These are phyloP conservation scores for Tylopilus sp. DNA, from an alignment of 768 basidiomycete species.

Conservation along the genomic window DNA sequence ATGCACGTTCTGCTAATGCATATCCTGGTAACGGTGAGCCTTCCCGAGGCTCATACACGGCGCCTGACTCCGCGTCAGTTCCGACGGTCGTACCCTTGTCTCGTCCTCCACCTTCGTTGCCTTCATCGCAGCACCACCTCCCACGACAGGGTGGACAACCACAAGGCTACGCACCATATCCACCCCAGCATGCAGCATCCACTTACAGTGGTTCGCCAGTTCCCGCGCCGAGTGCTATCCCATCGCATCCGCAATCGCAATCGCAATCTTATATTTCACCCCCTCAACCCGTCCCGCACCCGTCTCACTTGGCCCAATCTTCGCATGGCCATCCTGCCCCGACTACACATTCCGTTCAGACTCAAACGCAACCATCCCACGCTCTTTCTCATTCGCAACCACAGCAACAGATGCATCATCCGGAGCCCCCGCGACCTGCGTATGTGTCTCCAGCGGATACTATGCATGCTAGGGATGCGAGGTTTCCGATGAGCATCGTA, in stretches of 20 bases:
- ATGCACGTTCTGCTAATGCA: conserved; percentile 19
- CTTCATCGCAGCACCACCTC: conserved; percentile 18
- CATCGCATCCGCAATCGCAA: conserved; percentile 17
- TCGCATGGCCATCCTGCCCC: conserved; percentile 21
- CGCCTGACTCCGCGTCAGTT: conserved; percentile 14
- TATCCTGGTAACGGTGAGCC: conserved; percentile 15
- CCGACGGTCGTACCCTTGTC: conserved; percentile 17
- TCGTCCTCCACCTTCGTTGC: conserved; percentile 8
- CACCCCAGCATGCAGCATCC: conserved; percentile 10
- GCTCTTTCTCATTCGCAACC: conserved; percentile 24
- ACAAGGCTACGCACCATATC: conserved; percentile 17
- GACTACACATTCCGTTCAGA: conserved; percentile 10
- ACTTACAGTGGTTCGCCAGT: conserved; percentile 15
- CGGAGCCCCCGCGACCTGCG: conserved; percentile 21
- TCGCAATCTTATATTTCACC: conserved; percentile 26
- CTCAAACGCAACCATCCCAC: conserved; percentile 27
- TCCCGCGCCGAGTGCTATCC: conserved; percentile 8
- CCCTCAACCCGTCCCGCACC: conserved; percentile 12
- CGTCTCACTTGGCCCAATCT: conserved; percentile 13
- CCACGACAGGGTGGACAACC: conserved; percentile 19
- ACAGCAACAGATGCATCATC: conserved; percentile 27
- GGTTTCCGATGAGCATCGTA: conserved; percentile 8
- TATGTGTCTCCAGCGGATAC: conserved; percentile 30
- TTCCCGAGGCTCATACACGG: conserved; percentile 12
- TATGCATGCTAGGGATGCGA: conserved; percentile 24